Conservation (phyloP, 805 yeast species). For the Saccharomycopsis oosterbeekiorum region DNA sequence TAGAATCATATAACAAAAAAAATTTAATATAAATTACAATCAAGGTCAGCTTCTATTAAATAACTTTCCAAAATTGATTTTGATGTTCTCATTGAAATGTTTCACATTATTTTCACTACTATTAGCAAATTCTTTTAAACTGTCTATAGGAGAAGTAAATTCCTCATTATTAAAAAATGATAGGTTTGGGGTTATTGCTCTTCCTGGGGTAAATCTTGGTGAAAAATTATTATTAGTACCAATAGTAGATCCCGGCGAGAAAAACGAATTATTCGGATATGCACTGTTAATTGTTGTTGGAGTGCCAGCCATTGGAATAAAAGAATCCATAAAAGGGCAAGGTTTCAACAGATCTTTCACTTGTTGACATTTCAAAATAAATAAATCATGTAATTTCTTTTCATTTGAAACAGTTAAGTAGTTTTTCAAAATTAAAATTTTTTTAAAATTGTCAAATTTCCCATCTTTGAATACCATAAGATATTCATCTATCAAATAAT, state of each 20-base stretch:
- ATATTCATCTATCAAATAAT: constrained; percentile 52
- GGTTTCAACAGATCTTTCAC: constrained; percentile 4
- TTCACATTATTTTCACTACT: constrained; percentile 54
- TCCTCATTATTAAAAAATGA: constrained; percentile 23
- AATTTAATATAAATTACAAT: background rate
- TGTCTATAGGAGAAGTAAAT: constrained; percentile 22
- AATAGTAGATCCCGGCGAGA: constrained; percentile 17
- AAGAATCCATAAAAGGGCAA: constrained; percentile 3
- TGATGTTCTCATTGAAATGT: constrained; percentile 57
- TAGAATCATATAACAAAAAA: background rate
- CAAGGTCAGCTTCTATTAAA: constrained; percentile 30
- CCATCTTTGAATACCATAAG: constrained; percentile 58
- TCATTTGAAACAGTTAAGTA: constrained; percentile 25
- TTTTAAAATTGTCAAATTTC: constrained; percentile 50
- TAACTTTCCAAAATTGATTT: constrained; percentile 45
- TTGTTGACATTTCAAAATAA: constrained; percentile 26
- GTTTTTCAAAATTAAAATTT: constrained; percentile 56
- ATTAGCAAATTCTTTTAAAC: constrained; percentile 30
- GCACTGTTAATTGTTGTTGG: background rate
- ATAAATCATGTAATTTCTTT: constrained; percentile 33
- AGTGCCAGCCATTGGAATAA: constrained; percentile 5
- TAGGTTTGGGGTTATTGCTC: constrained; percentile 14
- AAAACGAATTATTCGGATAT: background rate
- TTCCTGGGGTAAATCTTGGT: constrained; percentile 2
- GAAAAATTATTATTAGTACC: constrained; percentile 21